A percentile compares a stretch with the other conserved stretches of the same genome.
These are phyloP conservation scores for Cladosporium cucumerinum DNA, from an alignment of 2,329 filamentous ascomycete species.

Conservation along the genomic window DNA sequence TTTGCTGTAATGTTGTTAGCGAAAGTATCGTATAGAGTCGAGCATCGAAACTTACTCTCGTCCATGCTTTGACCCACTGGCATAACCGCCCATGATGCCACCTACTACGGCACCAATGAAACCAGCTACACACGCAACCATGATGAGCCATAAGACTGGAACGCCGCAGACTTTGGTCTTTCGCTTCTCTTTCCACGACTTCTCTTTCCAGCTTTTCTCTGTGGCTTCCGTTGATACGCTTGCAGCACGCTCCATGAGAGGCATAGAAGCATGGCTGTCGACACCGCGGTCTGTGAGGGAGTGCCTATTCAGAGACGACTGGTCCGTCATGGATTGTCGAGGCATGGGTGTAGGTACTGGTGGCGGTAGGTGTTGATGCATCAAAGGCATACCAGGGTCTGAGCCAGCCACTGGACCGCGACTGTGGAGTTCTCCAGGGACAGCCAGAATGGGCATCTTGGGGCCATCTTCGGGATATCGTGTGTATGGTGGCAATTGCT, in stretches of 20 bases:
- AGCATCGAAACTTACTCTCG: conserved; percentile 23
- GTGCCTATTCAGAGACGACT: conserved; percentile 24
- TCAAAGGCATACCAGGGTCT: conserved; percentile 34
- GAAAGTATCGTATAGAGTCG: not conserved
- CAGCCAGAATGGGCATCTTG: conserved; percentile 49
- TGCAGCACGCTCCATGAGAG: conserved; percentile 12
- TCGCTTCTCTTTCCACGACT: conserved; percentile 38
- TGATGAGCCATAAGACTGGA: conserved; percentile 35
- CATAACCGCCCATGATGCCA: conserved; percentile 35
- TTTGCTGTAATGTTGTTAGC: conserved; percentile 13
- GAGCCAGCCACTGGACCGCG: conserved; percentile 33
- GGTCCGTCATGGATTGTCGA: conserved; percentile 36
- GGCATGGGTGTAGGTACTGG: conserved; percentile 21
- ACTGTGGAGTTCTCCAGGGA: conserved; percentile 31
- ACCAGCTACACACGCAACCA: conserved; percentile 27
- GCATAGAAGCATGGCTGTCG: conserved; percentile 18
- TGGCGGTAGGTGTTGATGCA: conserved; percentile 33
- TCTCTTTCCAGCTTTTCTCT: conserved; percentile 36
- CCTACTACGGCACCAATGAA: conserved; percentile 35
- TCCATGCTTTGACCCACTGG: conserved; percentile 25
- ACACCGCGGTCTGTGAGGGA: conserved; percentile 13
- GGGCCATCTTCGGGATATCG: conserved; percentile 72
- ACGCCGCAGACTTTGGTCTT: conserved; percentile 36
- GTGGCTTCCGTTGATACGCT: not conserved
- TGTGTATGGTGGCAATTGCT: conserved; percentile 88